Percentiles rank a stretch among this genome's conserved stretches.
Evolutionary conservation across 148 eudicot genomes (phyloP).

Genomic region (Rhododendron simsii): DNA sequence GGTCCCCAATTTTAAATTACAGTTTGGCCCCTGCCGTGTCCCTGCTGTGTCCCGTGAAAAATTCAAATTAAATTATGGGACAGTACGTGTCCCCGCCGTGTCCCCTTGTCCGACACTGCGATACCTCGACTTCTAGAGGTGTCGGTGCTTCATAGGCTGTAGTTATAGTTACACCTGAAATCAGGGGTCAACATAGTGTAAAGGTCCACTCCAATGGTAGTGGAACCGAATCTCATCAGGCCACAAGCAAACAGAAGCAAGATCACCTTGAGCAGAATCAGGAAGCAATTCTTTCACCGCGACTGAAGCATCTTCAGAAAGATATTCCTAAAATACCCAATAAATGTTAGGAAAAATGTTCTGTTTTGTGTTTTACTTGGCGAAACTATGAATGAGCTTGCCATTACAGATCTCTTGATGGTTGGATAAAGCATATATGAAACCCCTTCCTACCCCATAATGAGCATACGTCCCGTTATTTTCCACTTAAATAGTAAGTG

Average conservation of each 20-base stretch:
- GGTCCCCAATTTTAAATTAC: too few relatives aligned
- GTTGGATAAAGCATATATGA: neutral
- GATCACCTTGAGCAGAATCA: slow-evolving; percentile 71
- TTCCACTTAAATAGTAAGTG: neutral
- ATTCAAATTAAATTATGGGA: too few relatives aligned
- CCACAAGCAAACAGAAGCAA: slow-evolving; percentile 87
- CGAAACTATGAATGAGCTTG: neutral
- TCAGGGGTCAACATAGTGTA: slow-evolving; percentile 94
- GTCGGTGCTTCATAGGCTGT: too few relatives aligned
- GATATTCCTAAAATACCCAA: slow-evolving; percentile 52
- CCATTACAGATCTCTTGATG: neutral
- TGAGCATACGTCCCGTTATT: neutral
- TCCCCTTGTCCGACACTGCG: too few relatives aligned
- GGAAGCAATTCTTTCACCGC: slow-evolving; percentile 81
- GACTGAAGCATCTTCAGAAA: slow-evolving; percentile 58
- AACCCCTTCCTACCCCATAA: neutral
- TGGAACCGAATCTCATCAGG: slow-evolving; percentile 69
- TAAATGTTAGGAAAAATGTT: neutral
- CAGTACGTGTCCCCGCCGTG: too few relatives aligned
- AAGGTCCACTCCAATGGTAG: slow-evolving; percentile 70
- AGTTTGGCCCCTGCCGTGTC: too few relatives aligned
- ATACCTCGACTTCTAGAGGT: too few relatives aligned
- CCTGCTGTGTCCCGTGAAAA: too few relatives aligned
- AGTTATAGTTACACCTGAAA: slow-evolving; percentile 81
- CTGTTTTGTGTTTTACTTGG: neutral